Base-by-base conservation (phyloP, 257 asterid genomes). In the Oldenlandia corymbosa region DNA sequence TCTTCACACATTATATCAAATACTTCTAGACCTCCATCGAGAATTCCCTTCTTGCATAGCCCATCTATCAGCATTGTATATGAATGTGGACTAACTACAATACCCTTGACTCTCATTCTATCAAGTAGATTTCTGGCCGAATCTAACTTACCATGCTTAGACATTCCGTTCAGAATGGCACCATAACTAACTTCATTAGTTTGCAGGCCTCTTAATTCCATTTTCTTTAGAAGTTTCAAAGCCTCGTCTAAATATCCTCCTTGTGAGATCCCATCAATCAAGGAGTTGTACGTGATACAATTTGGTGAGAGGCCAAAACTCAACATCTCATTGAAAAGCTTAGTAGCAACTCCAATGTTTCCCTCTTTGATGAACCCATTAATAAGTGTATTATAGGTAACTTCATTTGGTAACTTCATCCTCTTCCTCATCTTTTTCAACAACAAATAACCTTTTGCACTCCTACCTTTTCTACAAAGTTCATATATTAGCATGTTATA, bases 341-440 rank as follows among this genome's bases (percentile, higher is more conserved):
- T 84, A 26, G 67, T 59, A 10, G 99, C 97, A 74, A 81, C 76
- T 30, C 65, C 78, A 70, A 84, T 31, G 68, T 89, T 89, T 28
- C 88, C 99, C 78, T 89, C 99, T 71, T 81, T 83, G 53, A 83
- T 81, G 67, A 92, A 92, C 39, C 99, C 97, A 45, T 60, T 71
- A 21, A 92, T 79, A 30, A 92, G 89, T 66, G 91, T 92, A 78
- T 89, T 89, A 76, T 87, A 92, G 3, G 97, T 92, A 58, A 85
- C 83, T 68, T 73, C 84, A 85, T 89, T 85, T 10, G 99, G 99
- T 41, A 67, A 50, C 47, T 82, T 34, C 89, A 56, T 79, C 73
- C 81, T 84, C 82, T 71, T 85, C 68, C 82, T 67, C 95, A 92
- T 81, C 78, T 73, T 87, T 69, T 73, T 82, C 72, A 89, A 68